Evolutionary conservation across 768 basidiomycete genomes (phyloP).

Genomic region (Lactarius hengduanensis): DNA sequence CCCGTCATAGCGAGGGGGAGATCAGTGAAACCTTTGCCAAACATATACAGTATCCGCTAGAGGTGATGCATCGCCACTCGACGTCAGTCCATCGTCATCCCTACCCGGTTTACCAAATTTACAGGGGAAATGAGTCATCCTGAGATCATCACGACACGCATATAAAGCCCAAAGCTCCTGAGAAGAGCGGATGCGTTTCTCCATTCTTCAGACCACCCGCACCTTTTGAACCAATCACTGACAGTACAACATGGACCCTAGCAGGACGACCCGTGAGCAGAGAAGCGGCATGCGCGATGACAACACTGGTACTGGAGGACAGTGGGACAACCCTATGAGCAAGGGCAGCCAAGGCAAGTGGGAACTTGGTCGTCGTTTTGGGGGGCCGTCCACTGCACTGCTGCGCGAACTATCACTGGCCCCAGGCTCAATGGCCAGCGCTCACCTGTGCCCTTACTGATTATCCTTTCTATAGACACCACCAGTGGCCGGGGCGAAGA

Average conservation of each 20-base stretch:
- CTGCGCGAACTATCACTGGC: not conserved
- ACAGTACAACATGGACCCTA: conserved; percentile 5
- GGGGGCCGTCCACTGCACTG: not conserved
- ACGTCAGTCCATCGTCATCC: conserved; percentile 14
- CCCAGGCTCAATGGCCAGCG: not conserved
- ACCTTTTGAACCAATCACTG: not conserved
- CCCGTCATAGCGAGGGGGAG: too few relatives aligned
- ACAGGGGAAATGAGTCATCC: not conserved
- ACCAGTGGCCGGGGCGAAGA: not conserved
- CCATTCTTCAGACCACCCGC: not conserved
- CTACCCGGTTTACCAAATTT: not conserved
- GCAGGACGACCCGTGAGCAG: conserved; percentile 3
- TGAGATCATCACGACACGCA: not conserved
- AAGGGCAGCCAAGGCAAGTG: conserved; percentile 8
- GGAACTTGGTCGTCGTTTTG: not conserved
- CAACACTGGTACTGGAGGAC: not conserved
- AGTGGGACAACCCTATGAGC: conserved; percentile 6
- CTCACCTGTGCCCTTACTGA: not conserved
- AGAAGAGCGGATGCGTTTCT: not conserved
- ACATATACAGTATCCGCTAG: too few relatives aligned
- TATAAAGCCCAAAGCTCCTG: conserved; percentile 11
- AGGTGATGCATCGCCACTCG: not conserved
- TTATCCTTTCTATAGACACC: not conserved
- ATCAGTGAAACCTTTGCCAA: too few relatives aligned
- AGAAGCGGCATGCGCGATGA: conserved; percentile 5